Evolutionary conservation across 805 yeast species (phyloP), one percentile per base, ranked within the genome.

Genomic region (Saccharomycopsis fermentans): DNA sequence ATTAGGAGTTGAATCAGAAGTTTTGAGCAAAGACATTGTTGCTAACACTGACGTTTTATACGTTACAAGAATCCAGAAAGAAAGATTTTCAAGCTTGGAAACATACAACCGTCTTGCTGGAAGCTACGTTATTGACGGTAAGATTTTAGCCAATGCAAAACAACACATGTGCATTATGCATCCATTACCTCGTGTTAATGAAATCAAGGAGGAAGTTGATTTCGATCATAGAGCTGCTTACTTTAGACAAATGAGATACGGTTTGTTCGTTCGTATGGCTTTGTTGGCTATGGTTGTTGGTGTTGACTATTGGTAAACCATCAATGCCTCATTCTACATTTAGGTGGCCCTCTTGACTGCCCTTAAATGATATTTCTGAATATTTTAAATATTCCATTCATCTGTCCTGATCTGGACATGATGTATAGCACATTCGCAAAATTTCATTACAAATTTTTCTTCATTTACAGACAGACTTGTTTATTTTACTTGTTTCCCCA

Each of bases 221-320:
- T 94, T 92, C 70, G 99, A 94, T 75, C 97, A 92, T 74, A 87
- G 99, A 74, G 98, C 99, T 64, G 98, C 99, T 60, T 94, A 94
- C 78, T 94, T 94, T 81, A 87, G 99, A 82, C 98, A 94, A 79
- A 94, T 94, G 99, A 87, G 96, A 74, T 92, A 94, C 71, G 99
- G 99, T 62, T 79, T 94, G 72, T 94, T 86, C 70, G 96, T 95
- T 53, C 90, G 99, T 81, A 94, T 94, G 99, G 99, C 99, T 11
- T 78, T 94, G 67, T 81, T 94, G 70, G 96, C 98, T 58, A 87
- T 94, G 96, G 99, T 95, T 63, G 84, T 94, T 74, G 98, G 98
- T 69, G 90, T 89, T 68, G 97, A 90, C 71, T 82, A 86, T 64
- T 87, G 63, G 63, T 61, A 40, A 58, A 21, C 16, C 9, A 19